Percentiles rank a stretch among this genome's conserved stretches.
These are phyloP conservation scores for Leptographium flavum DNA, from an alignment of 2,329 filamentous ascomycete genomes.

Conservation along the genomic window DNA sequence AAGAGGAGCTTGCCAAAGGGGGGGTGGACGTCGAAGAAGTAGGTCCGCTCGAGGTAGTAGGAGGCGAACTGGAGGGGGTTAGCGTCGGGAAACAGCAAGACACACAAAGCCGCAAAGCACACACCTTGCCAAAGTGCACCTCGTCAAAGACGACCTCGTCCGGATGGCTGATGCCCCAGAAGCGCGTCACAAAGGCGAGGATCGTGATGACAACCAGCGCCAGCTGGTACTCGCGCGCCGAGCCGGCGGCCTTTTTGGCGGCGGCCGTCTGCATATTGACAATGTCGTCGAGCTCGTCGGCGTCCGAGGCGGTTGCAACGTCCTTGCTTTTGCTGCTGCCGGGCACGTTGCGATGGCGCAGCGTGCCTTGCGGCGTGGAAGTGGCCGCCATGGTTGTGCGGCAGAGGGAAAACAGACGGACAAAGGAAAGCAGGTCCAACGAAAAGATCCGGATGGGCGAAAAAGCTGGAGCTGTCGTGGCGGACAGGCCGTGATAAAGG, in stretches of 20 bases:
- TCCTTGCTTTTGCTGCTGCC: constrained; percentile 34
- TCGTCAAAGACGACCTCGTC: constrained; percentile 98
- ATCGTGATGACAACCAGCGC: constrained; percentile 63
- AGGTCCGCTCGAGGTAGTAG: constrained; percentile 86
- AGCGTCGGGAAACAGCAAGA: neutral
- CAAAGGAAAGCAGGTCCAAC: neutral
- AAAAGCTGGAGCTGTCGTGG: neutral
- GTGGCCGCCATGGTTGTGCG: constrained; percentile 14
- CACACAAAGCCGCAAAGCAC: neutral
- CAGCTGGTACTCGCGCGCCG: constrained; percentile 76
- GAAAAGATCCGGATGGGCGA: neutral
- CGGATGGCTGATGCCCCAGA: constrained; percentile 91
- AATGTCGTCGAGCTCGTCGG: constrained; percentile 37
- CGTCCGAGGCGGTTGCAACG: constrained; percentile 24
- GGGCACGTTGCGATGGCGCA: constrained; percentile 44
- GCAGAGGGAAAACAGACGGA: neutral
- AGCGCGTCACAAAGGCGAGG: constrained; percentile 79
- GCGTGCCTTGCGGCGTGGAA: constrained; percentile 38
- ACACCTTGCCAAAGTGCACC: constrained; percentile 97
- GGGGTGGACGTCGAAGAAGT: constrained; percentile 99
- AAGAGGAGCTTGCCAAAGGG: constrained; percentile 97
- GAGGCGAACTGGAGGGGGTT: constrained; percentile 45
- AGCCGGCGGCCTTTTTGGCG: constrained; percentile 21
- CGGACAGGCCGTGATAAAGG: neutral
- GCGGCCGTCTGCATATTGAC: constrained; percentile 25